A percentile compares a stretch with the other conserved stretches of the same genome.
Evolutionary conservation across 371 early-diverging fungal species (phyloP).

Genomic region (Mortierella sp.): DNA sequence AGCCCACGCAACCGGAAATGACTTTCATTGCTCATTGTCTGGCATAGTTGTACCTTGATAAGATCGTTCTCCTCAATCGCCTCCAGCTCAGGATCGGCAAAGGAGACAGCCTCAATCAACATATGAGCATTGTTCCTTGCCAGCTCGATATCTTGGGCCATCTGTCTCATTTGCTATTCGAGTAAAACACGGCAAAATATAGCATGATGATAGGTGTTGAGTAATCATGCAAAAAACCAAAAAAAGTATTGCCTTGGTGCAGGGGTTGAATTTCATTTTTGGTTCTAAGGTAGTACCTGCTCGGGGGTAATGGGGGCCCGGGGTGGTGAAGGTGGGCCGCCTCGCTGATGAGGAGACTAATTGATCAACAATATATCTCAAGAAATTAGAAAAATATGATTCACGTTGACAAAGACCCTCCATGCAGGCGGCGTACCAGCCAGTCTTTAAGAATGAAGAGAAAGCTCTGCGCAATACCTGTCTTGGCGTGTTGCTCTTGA

Average conservation of each 20-base stretch:
- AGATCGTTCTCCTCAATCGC: conserved; percentile 60
- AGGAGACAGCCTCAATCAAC: conserved; percentile 58
- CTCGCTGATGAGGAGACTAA: conserved; percentile 3
- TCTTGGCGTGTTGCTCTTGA: conserved; percentile 49
- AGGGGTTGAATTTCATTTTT: not conserved
- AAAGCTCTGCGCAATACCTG: conserved; percentile 7
- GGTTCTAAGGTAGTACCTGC: conserved; percentile 28
- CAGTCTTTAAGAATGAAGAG: not conserved
- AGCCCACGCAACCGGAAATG: not conserved
- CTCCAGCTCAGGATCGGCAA: conserved; percentile 59
- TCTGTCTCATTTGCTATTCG: conserved; percentile 50
- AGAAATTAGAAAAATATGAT: not conserved
- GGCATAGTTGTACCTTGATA: conserved; percentile 45
- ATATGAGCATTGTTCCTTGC: conserved; percentile 59
- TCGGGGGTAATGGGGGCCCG: conserved; percentile 47
- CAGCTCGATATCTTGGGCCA: conserved; percentile 59
- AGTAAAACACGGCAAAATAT: not conserved
- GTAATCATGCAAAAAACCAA: not conserved
- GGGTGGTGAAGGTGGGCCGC: conserved; percentile 28
- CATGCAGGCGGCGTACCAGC: too few relatives aligned
- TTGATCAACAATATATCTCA: not conserved
- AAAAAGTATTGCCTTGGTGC: not conserved
- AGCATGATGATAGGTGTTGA: not conserved
- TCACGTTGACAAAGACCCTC: not conserved
- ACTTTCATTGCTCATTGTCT: not conserved